Evolutionary conservation across 371 early-diverging fungal species (phyloP).

Genomic region (Mortierella sp.): DNA sequence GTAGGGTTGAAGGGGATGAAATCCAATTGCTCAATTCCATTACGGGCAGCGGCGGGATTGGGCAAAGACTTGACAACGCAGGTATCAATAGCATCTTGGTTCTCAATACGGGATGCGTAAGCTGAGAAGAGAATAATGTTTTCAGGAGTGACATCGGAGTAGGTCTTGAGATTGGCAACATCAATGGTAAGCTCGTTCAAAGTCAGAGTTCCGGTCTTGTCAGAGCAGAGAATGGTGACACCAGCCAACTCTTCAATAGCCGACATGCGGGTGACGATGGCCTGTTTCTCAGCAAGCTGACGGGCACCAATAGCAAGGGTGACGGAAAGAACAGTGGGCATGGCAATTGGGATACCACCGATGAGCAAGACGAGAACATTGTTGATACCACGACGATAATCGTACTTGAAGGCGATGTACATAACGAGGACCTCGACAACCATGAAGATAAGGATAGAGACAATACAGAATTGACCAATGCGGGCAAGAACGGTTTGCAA

Average conservation of each 20-base stretch:
- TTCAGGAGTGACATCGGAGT: slow-evolving; percentile 67
- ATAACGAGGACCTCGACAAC: slow-evolving; percentile 85
- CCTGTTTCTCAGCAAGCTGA: slow-evolving; percentile 92
- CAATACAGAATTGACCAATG: slow-evolving; percentile 90
- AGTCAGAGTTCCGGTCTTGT: slow-evolving; percentile 98
- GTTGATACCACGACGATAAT: slow-evolving; percentile 77
- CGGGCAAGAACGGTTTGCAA: slow-evolving; percentile 90
- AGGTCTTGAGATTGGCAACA: slow-evolving; percentile 72
- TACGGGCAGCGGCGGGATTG: slow-evolving; percentile 69
- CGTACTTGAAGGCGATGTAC: slow-evolving; percentile 81
- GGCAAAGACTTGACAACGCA: slow-evolving; percentile 75
- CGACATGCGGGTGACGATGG: slow-evolving; percentile 89
- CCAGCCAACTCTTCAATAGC: slow-evolving; percentile 96
- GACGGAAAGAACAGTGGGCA: slow-evolving; percentile 90
- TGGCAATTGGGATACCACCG: slow-evolving; percentile 85
- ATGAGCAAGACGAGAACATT: slow-evolving; percentile 81
- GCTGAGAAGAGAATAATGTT: slow-evolving; percentile 71
- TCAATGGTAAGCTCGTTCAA: slow-evolving; percentile 89
- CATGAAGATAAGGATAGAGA: slow-evolving; percentile 75
- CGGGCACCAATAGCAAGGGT: slow-evolving; percentile 95
- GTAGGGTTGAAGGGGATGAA: slow-evolving; percentile 92
- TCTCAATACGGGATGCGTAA: slow-evolving; percentile 76
- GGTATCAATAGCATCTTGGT: slow-evolving; percentile 84
- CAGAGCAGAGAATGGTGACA: slow-evolving; percentile 92
- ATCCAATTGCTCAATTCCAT: slow-evolving; percentile 73